phyloP scores from a whole-genome alignment of 257 asterid species.

The Petrea volubilis region DNA sequence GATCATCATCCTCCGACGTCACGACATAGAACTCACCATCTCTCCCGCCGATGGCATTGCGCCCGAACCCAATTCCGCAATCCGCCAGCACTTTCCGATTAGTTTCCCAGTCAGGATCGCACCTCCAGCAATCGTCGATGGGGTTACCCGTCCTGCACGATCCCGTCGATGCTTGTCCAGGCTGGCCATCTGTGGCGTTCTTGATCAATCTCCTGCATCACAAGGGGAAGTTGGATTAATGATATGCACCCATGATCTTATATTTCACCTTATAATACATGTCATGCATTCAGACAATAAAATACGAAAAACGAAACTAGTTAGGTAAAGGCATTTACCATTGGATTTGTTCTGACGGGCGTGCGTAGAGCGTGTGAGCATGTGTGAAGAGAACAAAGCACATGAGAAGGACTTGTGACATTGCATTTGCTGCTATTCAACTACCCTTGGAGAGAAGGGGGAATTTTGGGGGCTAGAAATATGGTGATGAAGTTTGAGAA shows the following conservation, averaged over 20 bases:
- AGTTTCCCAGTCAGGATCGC: conserved; percentile 68
- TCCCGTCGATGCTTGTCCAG: not conserved
- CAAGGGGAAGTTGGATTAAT: not conserved
- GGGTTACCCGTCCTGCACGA: conserved; percentile 64
- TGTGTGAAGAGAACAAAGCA: conserved; percentile 22
- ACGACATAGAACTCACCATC: conserved; percentile 66
- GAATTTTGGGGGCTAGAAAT: not conserved
- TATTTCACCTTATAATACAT: too few species aligned
- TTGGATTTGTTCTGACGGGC: conserved; percentile 19
- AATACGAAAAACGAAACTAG: too few species aligned
- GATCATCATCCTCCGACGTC: conserved; percentile 51
- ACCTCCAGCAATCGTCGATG: conserved; percentile 73
- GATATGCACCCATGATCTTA: too few species aligned
- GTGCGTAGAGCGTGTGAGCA: conserved; percentile 18
- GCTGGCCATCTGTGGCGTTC: conserved; percentile 28
- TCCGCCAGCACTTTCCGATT: conserved; percentile 62
- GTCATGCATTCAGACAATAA: too few species aligned
- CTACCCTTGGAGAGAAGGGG: not conserved
- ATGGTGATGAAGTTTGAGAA: not conserved
- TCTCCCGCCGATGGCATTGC: conserved; percentile 59
- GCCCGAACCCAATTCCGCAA: conserved; percentile 65
- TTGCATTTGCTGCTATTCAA: conserved; percentile 13
- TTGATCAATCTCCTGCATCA: conserved; percentile 30
- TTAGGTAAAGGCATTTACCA: conserved; percentile 44
- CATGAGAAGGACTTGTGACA: conserved; percentile 28